A percentile compares a stretch with the other conserved stretches of the same genome.
phyloP scores from a whole-genome alignment of 208 protist genomes.

The Trypanosoma vivax region DNA sequence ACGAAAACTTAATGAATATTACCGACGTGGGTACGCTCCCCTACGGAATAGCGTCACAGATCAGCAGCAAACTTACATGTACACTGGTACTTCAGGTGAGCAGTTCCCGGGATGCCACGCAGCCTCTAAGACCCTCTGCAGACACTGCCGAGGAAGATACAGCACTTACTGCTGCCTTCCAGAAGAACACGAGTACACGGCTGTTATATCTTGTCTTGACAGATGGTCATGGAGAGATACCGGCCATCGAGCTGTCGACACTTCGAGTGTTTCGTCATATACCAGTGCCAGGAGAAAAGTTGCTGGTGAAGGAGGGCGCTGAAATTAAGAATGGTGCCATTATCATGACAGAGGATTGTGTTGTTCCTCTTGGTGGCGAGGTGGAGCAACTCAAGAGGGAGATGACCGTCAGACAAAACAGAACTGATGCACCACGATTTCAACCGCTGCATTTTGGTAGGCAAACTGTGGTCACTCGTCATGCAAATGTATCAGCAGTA shows the following conservation, averaged over 20 bases:
- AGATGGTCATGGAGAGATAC: slow-evolving; percentile 62
- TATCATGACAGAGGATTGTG: slow-evolving; percentile 56
- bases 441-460: slow-evolving; percentile 44
- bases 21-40: slow-evolving; percentile 43
- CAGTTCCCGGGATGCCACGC: slow-evolving; percentile 66
- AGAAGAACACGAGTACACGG: slow-evolving; percentile 40
- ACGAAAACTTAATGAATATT: slow-evolving; percentile 59
- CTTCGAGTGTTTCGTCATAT: slow-evolving; percentile 49
- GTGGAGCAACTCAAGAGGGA: slow-evolving; percentile 69
- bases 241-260: slow-evolving; percentile 67
- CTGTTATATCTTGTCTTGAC: slow-evolving; percentile 67
- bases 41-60: slow-evolving; percentile 43
- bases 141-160: slow-evolving; percentile 52
- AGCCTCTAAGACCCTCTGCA: slow-evolving; percentile 68
- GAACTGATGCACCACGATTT: slow-evolving; percentile 62
- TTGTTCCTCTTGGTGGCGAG: slow-evolving; percentile 56
- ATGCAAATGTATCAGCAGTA: background rate
- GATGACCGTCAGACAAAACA: slow-evolving; percentile 42
- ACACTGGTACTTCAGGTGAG: slow-evolving; percentile 70
- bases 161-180: slow-evolving; percentile 29
- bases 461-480: no score
- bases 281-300: slow-evolving; percentile 67
- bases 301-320: slow-evolving; percentile 51
- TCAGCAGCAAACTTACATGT: slow-evolving; percentile 26
- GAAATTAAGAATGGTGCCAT: slow-evolving; percentile 71